Evolutionary conservation across 345 rosid genomes (phyloP).

Genomic region (Leavenworthia alabamica): DNA sequence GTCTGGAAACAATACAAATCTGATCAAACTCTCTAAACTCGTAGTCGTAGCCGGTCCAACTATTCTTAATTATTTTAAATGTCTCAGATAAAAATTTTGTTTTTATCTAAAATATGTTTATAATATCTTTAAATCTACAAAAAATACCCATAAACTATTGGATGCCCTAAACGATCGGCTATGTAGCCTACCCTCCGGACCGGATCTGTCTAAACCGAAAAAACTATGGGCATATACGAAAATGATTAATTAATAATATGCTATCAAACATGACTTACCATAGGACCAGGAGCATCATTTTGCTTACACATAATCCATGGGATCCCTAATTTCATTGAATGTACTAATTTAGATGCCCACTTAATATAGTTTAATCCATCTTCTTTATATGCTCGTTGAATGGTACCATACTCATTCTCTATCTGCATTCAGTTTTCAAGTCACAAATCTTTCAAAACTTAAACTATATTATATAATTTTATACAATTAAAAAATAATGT

Average conservation of each 20-base stretch:
- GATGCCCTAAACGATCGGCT: too few relatives aligned
- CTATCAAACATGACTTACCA: conserved; percentile 40
- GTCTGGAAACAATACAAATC: too few relatives aligned
- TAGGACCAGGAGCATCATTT: conserved; percentile 69
- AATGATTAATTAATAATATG: neutral
- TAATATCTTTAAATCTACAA: too few relatives aligned
- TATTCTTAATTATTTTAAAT: too few relatives aligned
- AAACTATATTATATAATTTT: neutral
- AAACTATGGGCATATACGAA: too few relatives aligned
- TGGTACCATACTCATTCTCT: conserved; percentile 79
- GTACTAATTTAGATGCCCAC: conserved; percentile 68
- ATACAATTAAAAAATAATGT: neutral
- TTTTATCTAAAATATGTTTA: too few relatives aligned
- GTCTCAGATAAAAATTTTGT: too few relatives aligned
- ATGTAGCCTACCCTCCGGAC: too few relatives aligned
- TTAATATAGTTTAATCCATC: conserved; percentile 54
- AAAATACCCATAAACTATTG: too few relatives aligned
- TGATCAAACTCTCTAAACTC: too few relatives aligned
- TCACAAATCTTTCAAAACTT: neutral
- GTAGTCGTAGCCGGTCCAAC: too few relatives aligned
- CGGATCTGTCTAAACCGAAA: too few relatives aligned
- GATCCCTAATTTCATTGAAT: conserved; percentile 47
- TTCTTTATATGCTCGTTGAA: conserved; percentile 58
- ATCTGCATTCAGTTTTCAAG: conserved; percentile 41
- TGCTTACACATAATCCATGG: conserved; percentile 99